Base-by-base conservation (phyloP, 805 yeast genomes). In the Priceomyces castillae region DNA sequence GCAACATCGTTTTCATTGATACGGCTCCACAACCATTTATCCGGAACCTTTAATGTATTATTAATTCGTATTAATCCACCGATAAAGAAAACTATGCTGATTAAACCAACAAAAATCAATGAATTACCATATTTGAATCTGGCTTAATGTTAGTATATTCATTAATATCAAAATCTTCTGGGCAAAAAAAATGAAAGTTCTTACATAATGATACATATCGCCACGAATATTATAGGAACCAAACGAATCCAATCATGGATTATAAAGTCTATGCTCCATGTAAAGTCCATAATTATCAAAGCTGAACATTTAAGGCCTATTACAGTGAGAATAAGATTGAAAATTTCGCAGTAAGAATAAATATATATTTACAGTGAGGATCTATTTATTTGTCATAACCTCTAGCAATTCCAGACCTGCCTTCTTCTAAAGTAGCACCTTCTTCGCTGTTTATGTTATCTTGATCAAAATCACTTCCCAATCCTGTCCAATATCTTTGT, bases 381-480 rank as follows among this genome's bases (percentile, higher is more conserved):
- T n/a, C 5, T 28, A 28, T 12, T 28, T n/a, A 28, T 28, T 28
- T 28, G 31, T 71, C 76, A 55, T 92, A 94, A 2, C 94, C 95
- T 51, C 98, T 74, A 2, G 99, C 99, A 43, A 92, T 79, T 31
- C 99, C 99, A 2, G 78, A 72, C 37, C 84, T 72, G 1, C 99
- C 99, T 50, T 84, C 82, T 57, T 90, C 96, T 0, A 89, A 75
- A 0, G 73, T 61, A 0, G 97, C 95, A 31, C 95, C 97, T n/a
- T 76, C 80, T 37, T 68, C 71, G n/a, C 41, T 35, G 40, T 68
- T 73, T 12, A 61, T 67, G n/a, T 70, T 78, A 5, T 63, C 71
- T 2, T 59, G 64, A 1, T 58, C 49, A 64, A 73, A 89, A 57
- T 92, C 97, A 46, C 94, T 84, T 1, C 98, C 99, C 26, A 92